Evolutionary conservation across 1,139 yeast genomes (phyloP), one percentile per base, ranked within the genome.

Genomic region (Saccharomyces pastorianus): DNA sequence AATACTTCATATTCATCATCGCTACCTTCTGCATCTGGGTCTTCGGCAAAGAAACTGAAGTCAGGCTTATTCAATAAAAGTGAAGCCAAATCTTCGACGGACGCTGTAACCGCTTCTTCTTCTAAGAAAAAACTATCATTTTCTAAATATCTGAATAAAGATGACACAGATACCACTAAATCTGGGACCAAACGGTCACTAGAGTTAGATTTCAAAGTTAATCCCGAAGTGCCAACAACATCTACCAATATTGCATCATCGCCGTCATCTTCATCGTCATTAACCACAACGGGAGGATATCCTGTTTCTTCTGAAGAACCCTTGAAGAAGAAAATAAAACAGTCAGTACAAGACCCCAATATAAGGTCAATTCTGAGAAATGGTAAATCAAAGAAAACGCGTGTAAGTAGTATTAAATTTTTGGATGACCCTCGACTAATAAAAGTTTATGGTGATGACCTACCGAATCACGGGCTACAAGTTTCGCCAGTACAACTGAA

Each of bases 101-200:
- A 28, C 11, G 8, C 49, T 9, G 23, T 47, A 52, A 17, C 61
- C 4, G 23, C 56, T 20, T 7, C 44, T 6, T 38, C 44, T 38
- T 38, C 59, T 9, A 65, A 65, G 54, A 68, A 68, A 53, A 67
- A 67, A 55, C 66, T 68, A 25, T 66, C 71, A n/a, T 68, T 68
- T 51, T 64, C 70, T 0, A 67, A 63, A 51, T 68, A 68, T 52
- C 50, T 67, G 48, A 67, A 67, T 42, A 68, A 67, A 53, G 67
- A 64, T 26, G 67, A 66, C 13, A 44, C 52, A 34, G 56, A 42
- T 17, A 47, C 51, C 20, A 34, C 53, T 1, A 52, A 56, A 46
- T 58, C 51, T 4, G 58, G 53, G 25, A 58, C 55, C 23, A 63
- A 65, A 47, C 60, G 65, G 38, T 13, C 55, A 3, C 41, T 53